Evolutionary conservation across 2,329 filamentous ascomycete genomes (phyloP).

Genomic region (Aspergillus chevalieri): DNA sequence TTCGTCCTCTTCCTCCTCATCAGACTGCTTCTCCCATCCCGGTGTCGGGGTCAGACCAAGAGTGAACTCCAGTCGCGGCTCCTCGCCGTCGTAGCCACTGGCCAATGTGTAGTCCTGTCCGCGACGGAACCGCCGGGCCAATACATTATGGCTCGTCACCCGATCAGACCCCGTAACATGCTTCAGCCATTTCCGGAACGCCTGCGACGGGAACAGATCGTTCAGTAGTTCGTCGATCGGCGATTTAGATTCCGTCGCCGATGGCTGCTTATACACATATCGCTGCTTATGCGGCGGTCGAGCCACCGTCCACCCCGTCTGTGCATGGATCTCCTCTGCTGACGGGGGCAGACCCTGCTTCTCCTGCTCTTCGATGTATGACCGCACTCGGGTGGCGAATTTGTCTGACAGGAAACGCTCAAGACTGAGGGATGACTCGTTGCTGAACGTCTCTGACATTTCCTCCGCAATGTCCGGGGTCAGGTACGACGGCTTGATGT

Average conservation of each 20-base stretch:
- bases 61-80: constrained; percentile 78
- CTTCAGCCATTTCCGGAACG: constrained; percentile 86
- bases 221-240: constrained; percentile 73
- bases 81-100: constrained; percentile 65
- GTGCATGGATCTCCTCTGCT: constrained; percentile 53
- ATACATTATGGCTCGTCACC: constrained; percentile 65
- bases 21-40: constrained; percentile 73
- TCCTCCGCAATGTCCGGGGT: constrained; percentile 86
- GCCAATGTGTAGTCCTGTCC: constrained; percentile 90
- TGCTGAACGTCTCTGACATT: constrained; percentile 70
- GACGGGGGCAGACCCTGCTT: constrained; percentile 36
- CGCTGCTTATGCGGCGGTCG: constrained; percentile 92
- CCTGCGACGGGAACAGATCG: constrained; percentile 71
- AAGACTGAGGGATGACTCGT: constrained; percentile 77
- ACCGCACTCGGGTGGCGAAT: constrained; percentile 65
- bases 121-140: constrained; percentile 81
- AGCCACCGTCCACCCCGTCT: constrained; percentile 65
- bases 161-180: constrained; percentile 65
- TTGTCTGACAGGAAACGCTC: constrained; percentile 70
- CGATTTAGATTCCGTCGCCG: constrained; percentile 25
- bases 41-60: constrained; percentile 76
- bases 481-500: constrained; percentile 82
- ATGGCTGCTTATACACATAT: constrained; percentile 68
- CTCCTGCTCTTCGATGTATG: constrained; percentile 65
- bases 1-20: constrained; percentile 44